Percentiles rank a stretch among this genome's conserved stretches.
Evolutionary conservation across 208 protist species (phyloP).

Genomic region (Wallacemonas collosoma): DNA sequence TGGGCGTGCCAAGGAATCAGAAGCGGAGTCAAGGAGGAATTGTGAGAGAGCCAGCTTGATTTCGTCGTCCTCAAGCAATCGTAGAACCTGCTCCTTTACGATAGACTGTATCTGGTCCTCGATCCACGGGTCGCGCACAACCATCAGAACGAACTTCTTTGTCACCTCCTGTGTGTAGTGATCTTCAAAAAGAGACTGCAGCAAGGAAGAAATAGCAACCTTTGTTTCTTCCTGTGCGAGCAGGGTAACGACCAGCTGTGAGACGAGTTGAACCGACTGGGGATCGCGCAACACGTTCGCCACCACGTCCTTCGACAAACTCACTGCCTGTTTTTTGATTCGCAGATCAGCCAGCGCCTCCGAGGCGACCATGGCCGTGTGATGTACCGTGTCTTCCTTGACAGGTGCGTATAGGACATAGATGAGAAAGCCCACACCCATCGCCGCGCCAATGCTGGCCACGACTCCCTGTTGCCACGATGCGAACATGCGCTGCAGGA

Average conservation of each 20-base stretch:
- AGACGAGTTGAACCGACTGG: conserved; percentile 67
- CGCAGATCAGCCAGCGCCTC: conserved; percentile 75
- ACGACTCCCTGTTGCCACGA: conserved; percentile 91
- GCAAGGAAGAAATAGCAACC: conserved; percentile 78
- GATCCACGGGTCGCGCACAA: conserved; percentile 84
- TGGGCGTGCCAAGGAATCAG: conserved; percentile 52
- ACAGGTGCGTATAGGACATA: conserved; percentile 84
- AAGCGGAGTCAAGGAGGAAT: conserved; percentile 61
- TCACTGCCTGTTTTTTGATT: conserved; percentile 63
- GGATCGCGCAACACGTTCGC: conserved; percentile 69
- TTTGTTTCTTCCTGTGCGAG: conserved; percentile 77
- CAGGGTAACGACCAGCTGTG: conserved; percentile 59
- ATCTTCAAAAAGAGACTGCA: conserved; percentile 87
- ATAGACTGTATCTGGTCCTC: conserved; percentile 81
- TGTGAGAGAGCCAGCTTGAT: conserved; percentile 57
- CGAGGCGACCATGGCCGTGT: conserved; percentile 85
- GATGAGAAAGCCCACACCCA: conserved; percentile 80
- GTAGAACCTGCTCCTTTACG: conserved; percentile 71
- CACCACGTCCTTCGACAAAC: conserved; percentile 86
- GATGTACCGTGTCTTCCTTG: conserved; percentile 90
- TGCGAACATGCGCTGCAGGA: conserved; percentile 50
- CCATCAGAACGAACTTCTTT: conserved; percentile 89
- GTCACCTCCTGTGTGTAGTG: conserved; percentile 91
- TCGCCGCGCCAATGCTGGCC: conserved; percentile 81
- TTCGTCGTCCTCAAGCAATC: conserved; percentile 55